Evolutionary conservation across 1,284 basidiomycete species (phyloP), one percentile per base, ranked within the genome.

Genomic region (Ceratobasidium sp.): DNA sequence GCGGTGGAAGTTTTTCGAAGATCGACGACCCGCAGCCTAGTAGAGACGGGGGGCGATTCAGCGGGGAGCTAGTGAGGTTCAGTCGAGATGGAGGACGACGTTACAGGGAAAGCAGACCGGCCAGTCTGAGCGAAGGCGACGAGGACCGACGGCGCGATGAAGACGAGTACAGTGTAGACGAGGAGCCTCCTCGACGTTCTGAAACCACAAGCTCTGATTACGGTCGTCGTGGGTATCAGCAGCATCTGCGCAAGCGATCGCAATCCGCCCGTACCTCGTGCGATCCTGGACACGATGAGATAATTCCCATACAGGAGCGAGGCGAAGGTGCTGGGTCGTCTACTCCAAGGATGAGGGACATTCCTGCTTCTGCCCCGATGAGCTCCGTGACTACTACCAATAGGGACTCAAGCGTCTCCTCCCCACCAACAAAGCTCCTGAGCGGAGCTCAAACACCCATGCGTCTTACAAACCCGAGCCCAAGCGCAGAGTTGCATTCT

Each of bases 41-140:
- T 35, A 8, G 38, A 30, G 66, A 70, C n/a, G 66, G 66, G 9
- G 66, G 38, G 26, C 44, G 47, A 47, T 38, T 66, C 14, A 30
- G 62, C 23, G 16, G 38, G 21, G 44, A 38, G 14, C 5, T 5
- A 49, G 28, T 8, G 7, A 26, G 66, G 43, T 58, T 57, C 14
- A 70, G 66, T 70, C 41, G 55, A 3, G 63, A 66, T 52, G 64
- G 38, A 38, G 35, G 35, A 11, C 35, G 35, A 38, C 6, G 35
- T 38, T 38, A 38, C 35, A 38, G 6, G 35, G 11, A 38, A 11
- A 11, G 6, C 35, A 38, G 35, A 11, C 35, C 35, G 28, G 52
- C 66, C 7, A 70, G 66, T 30, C 44, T 70, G n/a, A 70, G 66
- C 35, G 66, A 70, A 32, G 66, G 66, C 26, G 66, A 70, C 23